Base-by-base conservation (phyloP, 1,284 basidiomycete genomes). In the Paramarasmius palmivorus region DNA sequence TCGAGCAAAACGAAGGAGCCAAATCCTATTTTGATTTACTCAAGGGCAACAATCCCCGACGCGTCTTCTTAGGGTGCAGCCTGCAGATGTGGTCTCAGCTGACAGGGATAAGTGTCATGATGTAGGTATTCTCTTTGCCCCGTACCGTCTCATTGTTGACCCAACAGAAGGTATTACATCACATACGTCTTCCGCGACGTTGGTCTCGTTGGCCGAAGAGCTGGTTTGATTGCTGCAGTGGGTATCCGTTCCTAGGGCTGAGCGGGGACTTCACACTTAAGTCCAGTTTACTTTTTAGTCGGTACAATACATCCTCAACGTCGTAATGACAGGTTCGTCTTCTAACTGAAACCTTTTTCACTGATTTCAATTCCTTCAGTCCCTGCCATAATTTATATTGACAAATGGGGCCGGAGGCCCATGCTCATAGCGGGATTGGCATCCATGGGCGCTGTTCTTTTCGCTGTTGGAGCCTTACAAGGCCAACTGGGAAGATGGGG, bases 231-330 rank as follows among this genome's bases (percentile, higher is more conserved):
- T 61, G 88, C 89, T n/a, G 81, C 73, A 6, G 29, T 32, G 29
- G 12, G 29, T 32, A 12, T 1, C 9, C 49, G 2, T 45, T 25
- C 35, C n/a, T 19, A 20, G 22, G 7, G 3, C 19, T 15, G 5
- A 17, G 17, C 35, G 12, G 3, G 29, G 10, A 4, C 5, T 41
- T 39, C n/a, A 12, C 47, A 29, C 36, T 20, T 14, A n/a, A n/a
- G n/a, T n/a, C n/a, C n/a, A n/a, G n/a, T n/a, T n/a, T n/a, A n/a
- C n/a, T 25, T 44, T 42, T 23, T 38, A 83, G 68, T 82, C 86
- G 2, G 82, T 91, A 5, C 85, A 91, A 75, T 91, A 90, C 57
- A 83, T 90, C n/a, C 78, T 91, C 50, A 89, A 88, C 60, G 84
- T 88, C 50, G 75, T 63, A n/a, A 68, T 86, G 59, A 89, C 86